Conservation (phyloP, 768 basidiomycete species). For the Naganishia antarctica region DNA sequence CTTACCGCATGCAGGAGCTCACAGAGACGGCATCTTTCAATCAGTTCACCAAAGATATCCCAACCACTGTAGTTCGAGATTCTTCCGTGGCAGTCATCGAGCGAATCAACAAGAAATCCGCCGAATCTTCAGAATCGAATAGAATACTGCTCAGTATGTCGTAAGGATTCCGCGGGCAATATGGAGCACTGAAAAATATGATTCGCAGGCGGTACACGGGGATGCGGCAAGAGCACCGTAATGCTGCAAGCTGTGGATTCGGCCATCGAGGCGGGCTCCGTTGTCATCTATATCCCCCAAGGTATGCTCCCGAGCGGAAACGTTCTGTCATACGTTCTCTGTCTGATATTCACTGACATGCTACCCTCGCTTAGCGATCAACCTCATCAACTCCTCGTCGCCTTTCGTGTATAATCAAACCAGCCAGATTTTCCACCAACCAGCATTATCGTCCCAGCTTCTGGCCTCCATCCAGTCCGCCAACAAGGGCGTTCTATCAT, state of each 20-base stretch:
- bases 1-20: neutral
- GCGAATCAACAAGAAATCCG: slow-evolving; percentile 56
- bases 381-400: slow-evolving; percentile 69
- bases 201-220: slow-evolving; percentile 56
- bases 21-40: neutral
- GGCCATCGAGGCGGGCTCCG: slow-evolving; percentile 63
- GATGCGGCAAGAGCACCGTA: slow-evolving; percentile 75
- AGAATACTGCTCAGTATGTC: slow-evolving; percentile 61
- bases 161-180: neutral
- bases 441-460: slow-evolving; percentile 60
- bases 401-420: slow-evolving; percentile 68
- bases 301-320: no score
- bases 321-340: no score
- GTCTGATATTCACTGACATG: neutral
- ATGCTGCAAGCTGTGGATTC: slow-evolving; percentile 73
- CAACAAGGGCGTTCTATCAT: slow-evolving; percentile 54
- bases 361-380: slow-evolving; percentile 50
- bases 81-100: slow-evolving; percentile 60
- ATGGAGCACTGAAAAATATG: slow-evolving; percentile 50
- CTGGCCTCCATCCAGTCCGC: slow-evolving; percentile 61
- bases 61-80: slow-evolving; percentile 67
- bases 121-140: slow-evolving; percentile 55
- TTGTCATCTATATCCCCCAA: slow-evolving; percentile 78
- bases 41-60: slow-evolving; percentile 59
- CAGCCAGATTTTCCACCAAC: slow-evolving; percentile 72